Base-by-base conservation (phyloP, 2,329 filamentous ascomycete genomes). In the Cladophialophora exuberans region DNA sequence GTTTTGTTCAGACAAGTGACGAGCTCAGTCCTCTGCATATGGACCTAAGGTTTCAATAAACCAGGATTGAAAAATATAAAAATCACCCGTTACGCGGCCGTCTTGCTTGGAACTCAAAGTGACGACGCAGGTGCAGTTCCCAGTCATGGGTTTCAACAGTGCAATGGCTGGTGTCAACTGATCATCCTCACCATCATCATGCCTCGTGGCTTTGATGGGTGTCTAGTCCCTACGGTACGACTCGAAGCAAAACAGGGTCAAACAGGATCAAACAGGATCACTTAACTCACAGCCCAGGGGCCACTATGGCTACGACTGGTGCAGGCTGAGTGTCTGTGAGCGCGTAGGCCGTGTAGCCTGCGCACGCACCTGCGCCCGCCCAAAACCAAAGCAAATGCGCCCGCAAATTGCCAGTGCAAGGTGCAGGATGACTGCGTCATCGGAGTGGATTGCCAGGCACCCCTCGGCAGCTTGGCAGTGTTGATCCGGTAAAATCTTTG, bases 371-470 rank as follows among this genome's bases (percentile, higher is more conserved):
- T n/a, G n/a, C n/a, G n/a, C n/a, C n/a, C n/a, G n/a, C n/a, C n/a
- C n/a, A n/a, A n/a, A n/a, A n/a, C n/a, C n/a, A n/a, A n/a, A n/a
- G n/a, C n/a, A n/a, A n/a, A n/a, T n/a, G n/a, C n/a, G n/a, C n/a
- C n/a, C n/a, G n/a, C n/a, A 18, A n/a, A 42, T 42, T 10, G 17
- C 22, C 7, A 38, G 15, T 31, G 25, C 39, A 28, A 49, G 45
- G 39, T 42, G 52, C 45, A 49, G 42, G 45, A 43, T 54, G 45
- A 54, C 44, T 54, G 52, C 52, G 52, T 54, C 52, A 54, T 54
- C 26, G 52, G 52, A 26, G 36, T 6, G 17, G 4, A 18, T 35
- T n/a, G 46, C n/a, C 35, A 39, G 46, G 46, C 38, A 49, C 33
- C n/a, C n/a, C 10, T 25, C 22, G 33, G 25, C 33, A 39, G 39